Evolutionary conservation across 768 basidiomycete genomes (phyloP).

Genomic region (Lactarius sp.): DNA sequence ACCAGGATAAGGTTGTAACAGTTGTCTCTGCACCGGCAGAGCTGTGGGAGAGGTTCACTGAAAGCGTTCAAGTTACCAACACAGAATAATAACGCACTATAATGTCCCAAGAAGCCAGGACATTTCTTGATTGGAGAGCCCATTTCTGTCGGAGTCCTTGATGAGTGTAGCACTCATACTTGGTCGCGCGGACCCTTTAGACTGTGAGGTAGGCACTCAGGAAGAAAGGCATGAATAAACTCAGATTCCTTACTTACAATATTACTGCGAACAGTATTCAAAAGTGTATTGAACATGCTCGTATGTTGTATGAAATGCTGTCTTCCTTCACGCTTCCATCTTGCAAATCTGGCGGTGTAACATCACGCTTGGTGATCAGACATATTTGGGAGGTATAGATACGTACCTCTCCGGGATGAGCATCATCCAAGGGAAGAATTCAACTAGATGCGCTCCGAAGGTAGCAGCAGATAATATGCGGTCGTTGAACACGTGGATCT

Average conservation of each 20-base stretch:
- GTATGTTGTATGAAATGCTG: no score
- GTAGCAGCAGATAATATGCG: background rate
- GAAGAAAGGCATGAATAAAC: background rate
- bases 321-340: background rate
- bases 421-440: no score
- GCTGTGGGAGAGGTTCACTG: background rate
- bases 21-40: background rate
- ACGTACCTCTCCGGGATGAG: constrained; percentile 7
- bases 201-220: background rate
- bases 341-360: no score
- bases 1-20: constrained; percentile 10
- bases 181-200: background rate
- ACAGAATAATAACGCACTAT: constrained; percentile 3
- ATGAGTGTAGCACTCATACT: no score
- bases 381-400: background rate
- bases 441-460: no score
- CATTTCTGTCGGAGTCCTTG: no score
- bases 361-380: no score
- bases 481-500: background rate
- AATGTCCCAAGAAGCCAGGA: constrained; percentile 1
- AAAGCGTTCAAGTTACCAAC: background rate
- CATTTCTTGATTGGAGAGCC: no score
- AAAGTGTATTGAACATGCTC: no score
- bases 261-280: no score
- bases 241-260: background rate